A percentile compares a stretch with the other conserved stretches of the same genome.
phyloP scores from a whole-genome alignment of 495 filamentous ascomycete species.

The Lasiosphaeria ovina region DNA sequence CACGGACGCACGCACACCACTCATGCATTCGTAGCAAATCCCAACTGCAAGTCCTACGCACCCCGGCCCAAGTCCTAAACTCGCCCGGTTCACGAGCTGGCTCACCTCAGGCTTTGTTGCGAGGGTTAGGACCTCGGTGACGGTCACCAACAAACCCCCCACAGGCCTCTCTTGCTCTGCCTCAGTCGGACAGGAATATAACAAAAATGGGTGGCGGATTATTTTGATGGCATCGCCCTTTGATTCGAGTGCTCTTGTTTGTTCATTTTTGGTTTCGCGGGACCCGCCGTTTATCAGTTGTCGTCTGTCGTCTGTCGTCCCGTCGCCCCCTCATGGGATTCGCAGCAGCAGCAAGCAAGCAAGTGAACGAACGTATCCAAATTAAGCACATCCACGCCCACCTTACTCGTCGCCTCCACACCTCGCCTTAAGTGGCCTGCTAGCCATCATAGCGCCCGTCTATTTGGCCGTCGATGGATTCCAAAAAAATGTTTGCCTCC shows the following conservation, averaged over 20 bases:
- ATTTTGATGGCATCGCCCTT: conserved; percentile 15
- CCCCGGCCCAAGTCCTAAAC: conserved; percentile 16
- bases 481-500: conserved; percentile 30
- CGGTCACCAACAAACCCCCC: conserved; percentile 12
- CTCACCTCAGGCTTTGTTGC: conserved; percentile 5
- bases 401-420: background rate
- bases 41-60: conserved; percentile 19
- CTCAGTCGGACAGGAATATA: conserved; percentile 20
- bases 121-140: conserved; percentile 27
- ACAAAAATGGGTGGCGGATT: conserved; percentile 39
- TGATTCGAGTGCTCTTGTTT: conserved; percentile 16
- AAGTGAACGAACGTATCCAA: background rate
- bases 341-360: background rate
- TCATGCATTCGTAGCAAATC: conserved; percentile 22
- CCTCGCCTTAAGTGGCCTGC: conserved; percentile 1
- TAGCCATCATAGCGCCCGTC: background rate
- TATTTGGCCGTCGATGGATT: conserved; percentile 24
- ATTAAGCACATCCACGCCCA: background rate
- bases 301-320: no score
- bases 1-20: background rate
- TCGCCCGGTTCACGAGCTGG: conserved; percentile 7
- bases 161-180: conserved; percentile 16
- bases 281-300: no score
- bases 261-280: background rate
- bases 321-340: no score